These are phyloP conservation scores for Plenodomus biglobosus DNA, from an alignment of 2,329 filamentous ascomycete species.

Conservation along the genomic window DNA sequence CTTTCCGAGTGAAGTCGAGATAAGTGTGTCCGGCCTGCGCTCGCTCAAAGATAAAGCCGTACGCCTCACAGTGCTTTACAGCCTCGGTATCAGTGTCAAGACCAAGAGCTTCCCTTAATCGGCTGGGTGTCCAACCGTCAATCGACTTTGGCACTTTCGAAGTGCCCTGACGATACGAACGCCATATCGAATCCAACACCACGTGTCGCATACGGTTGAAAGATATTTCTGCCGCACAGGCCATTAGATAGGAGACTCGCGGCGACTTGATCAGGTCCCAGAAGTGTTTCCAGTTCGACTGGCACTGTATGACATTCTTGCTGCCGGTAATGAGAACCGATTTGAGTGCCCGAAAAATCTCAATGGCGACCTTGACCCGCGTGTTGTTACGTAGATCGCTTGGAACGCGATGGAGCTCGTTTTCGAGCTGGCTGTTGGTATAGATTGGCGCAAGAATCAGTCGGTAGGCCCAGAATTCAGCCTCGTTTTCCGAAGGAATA, in stretches of 20 bases:
- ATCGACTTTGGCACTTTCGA: conserved; percentile 42
- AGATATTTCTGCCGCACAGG: conserved; percentile 64
- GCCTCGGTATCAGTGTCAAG: conserved; percentile 60
- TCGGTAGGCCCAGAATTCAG: conserved; percentile 66
- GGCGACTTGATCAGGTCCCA: conserved; percentile 59
- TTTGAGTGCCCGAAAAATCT: conserved; percentile 58
- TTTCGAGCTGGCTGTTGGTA: conserved; percentile 55
- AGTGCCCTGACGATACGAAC: conserved; percentile 56
- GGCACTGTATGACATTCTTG: conserved; percentile 57
- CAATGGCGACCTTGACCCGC: conserved; percentile 58
- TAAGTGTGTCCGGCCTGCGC: conserved; percentile 52
- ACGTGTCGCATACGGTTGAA: conserved; percentile 61
- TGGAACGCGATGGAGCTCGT: conserved; percentile 60
- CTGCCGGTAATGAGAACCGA: conserved; percentile 55
- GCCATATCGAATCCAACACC: conserved; percentile 58
- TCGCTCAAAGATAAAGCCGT: conserved; percentile 54
- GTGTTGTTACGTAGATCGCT: conserved; percentile 52
- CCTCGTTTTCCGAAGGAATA: conserved; percentile 58
- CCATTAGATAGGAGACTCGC: conserved; percentile 62
- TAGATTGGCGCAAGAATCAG: conserved; percentile 52
- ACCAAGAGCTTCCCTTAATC: conserved; percentile 55
- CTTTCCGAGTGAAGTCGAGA: conserved; percentile 56
- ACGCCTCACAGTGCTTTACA: conserved; percentile 55
- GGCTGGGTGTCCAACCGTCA: conserved; percentile 58
- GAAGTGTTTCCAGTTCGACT: conserved; percentile 60